Evolutionary conservation across 2,329 filamentous ascomycete species (phyloP).

Genomic region (Cladosporium sp.): DNA sequence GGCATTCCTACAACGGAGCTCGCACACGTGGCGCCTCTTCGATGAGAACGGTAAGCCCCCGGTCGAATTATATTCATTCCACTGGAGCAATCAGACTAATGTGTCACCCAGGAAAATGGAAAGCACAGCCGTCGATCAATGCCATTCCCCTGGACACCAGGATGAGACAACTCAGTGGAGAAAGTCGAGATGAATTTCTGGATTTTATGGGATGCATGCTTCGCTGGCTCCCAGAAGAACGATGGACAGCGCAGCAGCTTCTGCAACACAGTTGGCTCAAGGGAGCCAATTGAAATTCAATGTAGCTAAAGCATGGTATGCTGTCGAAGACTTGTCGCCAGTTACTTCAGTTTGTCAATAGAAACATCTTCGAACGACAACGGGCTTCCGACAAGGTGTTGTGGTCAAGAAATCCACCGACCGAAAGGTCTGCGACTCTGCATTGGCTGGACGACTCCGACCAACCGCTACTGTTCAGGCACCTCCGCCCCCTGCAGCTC

Average conservation of each 20-base stretch:
- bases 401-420: background rate
- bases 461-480: background rate
- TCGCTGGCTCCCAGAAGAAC: conserved; percentile 1
- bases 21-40: background rate
- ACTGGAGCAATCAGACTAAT: background rate
- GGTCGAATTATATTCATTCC: background rate
- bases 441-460: background rate
- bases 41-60: background rate
- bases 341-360: background rate
- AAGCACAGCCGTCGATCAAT: background rate
- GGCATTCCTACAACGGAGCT: background rate
- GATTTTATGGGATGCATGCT: background rate
- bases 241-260: background rate
- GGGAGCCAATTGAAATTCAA: background rate
- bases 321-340: background rate
- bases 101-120: background rate
- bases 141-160: background rate
- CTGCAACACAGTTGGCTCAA: background rate
- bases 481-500: background rate
- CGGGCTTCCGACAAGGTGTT: background rate
- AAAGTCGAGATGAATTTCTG: background rate
- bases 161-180: background rate
- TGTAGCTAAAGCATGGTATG: background rate
- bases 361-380: background rate
- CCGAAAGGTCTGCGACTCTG: background rate